Percentiles rank a stretch among this genome's conserved stretches.
These are phyloP conservation scores for Penicillium concentricum DNA, from an alignment of 2,329 filamentous ascomycete species.

Conservation along the genomic window DNA sequence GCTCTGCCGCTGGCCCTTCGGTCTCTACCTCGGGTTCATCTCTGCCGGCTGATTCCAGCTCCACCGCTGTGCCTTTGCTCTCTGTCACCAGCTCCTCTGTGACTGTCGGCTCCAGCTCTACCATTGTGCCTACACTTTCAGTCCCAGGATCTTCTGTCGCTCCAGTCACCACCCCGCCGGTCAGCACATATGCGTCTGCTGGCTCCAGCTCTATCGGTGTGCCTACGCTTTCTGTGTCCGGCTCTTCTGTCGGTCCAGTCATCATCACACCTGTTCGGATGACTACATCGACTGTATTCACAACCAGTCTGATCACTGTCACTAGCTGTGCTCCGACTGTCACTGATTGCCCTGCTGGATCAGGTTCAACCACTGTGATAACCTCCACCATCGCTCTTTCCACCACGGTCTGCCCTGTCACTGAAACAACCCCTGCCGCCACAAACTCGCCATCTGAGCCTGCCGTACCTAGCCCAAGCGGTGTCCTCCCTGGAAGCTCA, in stretches of 20 bases:
- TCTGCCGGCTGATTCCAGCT: slow-evolving; percentile 23
- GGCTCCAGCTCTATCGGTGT: slow-evolving; percentile 19
- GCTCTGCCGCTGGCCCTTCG: not conserved
- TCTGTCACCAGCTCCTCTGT: not conserved
- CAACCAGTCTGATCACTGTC: slow-evolving; percentile 39
- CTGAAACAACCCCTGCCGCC: slow-evolving; percentile 25
- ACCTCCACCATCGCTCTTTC: slow-evolving; percentile 58
- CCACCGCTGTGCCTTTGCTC: slow-evolving; percentile 17
- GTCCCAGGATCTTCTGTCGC: not conserved
- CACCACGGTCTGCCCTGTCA: slow-evolving; percentile 59
- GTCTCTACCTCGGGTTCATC: not conserved
- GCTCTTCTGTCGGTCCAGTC: not conserved
- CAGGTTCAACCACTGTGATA: slow-evolving; percentile 47
- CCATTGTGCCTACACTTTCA: slow-evolving; percentile 16
- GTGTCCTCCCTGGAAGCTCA: not conserved
- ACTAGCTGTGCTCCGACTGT: slow-evolving; percentile 42
- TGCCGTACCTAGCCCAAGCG: not conserved
- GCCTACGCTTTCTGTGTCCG: slow-evolving; percentile 5
- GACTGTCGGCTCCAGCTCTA: slow-evolving; percentile 18
- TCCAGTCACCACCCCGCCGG: not conserved
- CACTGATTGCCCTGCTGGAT: slow-evolving; percentile 51
- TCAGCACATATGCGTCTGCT: slow-evolving; percentile 22
- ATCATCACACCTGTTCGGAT: slow-evolving; percentile 21
- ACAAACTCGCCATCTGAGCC: not conserved
- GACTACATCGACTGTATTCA: slow-evolving; percentile 41